Evolutionary conservation across 768 basidiomycete genomes (phyloP).

Genomic region (Amanita phalloides): DNA sequence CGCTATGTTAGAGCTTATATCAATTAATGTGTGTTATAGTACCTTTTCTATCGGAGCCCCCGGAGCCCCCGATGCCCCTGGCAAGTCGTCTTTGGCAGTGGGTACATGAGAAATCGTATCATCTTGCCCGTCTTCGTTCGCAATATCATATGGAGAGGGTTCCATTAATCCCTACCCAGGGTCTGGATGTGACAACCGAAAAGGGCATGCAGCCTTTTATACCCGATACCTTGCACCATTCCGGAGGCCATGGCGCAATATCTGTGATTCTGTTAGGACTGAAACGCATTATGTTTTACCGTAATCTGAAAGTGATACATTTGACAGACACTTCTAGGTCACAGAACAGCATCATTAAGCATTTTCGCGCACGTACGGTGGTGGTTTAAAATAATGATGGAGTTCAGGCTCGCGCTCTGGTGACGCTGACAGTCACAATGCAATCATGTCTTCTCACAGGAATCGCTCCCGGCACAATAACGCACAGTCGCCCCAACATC

Average conservation of each 20-base stretch:
- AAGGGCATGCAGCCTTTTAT: background rate
- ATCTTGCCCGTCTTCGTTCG: background rate
- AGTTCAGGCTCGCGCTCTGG: no score
- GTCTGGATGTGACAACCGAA: no score
- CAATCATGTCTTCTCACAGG: background rate
- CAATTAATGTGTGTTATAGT: background rate
- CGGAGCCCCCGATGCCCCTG: background rate
- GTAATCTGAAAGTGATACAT: no score
- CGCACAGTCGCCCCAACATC: background rate
- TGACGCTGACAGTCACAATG: no score
- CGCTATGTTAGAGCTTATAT: background rate
- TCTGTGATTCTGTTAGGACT: no score
- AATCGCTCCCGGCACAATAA: background rate
- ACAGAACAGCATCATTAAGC: no score
- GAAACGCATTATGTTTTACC: no score
- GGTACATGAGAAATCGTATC: background rate
- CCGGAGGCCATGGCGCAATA: background rate
- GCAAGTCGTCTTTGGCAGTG: background rate
- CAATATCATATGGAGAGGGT: background rate
- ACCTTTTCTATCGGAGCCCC: conserved; percentile 3
- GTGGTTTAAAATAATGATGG: background rate
- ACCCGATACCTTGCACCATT: background rate
- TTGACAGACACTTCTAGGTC: no score
- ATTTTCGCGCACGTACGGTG: no score
- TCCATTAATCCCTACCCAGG: background rate